Percentiles rank a stretch among this genome's conserved stretches.
Conservation (phyloP, 1,284 basidiomycete species). For the Leucoagaricus sp. region DNA sequence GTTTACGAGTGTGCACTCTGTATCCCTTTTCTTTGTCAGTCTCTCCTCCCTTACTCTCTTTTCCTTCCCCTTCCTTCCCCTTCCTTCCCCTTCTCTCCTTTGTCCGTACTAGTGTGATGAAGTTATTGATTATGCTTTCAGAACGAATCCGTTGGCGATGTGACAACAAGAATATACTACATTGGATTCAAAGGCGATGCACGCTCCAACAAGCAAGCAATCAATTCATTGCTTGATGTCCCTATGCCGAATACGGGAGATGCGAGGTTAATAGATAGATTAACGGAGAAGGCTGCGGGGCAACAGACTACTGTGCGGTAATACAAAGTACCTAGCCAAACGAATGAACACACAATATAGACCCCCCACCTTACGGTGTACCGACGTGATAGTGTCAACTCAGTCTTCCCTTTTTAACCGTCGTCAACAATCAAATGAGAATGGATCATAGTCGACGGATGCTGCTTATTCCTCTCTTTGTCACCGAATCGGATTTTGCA, state of each 20-base stretch:
- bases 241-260: constrained; percentile 72
- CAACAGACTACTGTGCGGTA: constrained; percentile 58
- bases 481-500: no score
- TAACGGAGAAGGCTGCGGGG: constrained; percentile 56
- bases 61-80: no score
- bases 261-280: constrained; percentile 60
- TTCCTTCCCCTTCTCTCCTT: no score
- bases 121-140: constrained; percentile 26
- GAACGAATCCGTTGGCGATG: constrained; percentile 68
- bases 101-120: no score
- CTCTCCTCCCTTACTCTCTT: constrained; percentile 1
- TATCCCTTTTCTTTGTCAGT: constrained; percentile 80
- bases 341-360: no score
- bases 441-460: no score
- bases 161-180: constrained; percentile 68
- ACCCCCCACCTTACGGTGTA: no score
- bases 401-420: no score
- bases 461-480: no score
- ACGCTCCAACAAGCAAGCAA: constrained; percentile 56
- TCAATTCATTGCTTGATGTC: constrained; percentile 62
- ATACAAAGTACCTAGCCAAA: no score
- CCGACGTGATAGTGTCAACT: no score
- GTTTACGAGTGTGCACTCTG: constrained; percentile 70
- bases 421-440: no score
- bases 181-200: constrained; percentile 81